Evolutionary conservation across 2,329 filamentous ascomycete genomes (phyloP), one percentile per base, ranked within the genome.

Genomic region (Beauveria asiatica): DNA sequence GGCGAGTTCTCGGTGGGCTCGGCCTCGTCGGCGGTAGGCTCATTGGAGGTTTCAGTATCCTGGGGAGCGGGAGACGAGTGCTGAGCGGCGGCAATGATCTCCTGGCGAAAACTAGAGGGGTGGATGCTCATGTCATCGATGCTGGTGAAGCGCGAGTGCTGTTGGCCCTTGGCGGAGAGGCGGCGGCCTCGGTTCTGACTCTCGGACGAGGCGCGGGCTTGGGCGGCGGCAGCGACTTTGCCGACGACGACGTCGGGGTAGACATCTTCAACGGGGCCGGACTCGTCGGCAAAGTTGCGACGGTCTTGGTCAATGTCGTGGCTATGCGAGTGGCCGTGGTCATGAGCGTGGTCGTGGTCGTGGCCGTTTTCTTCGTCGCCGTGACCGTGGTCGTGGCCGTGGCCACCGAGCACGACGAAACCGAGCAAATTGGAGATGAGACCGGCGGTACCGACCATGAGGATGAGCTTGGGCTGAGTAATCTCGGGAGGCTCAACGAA

Each of bases 401-500:
- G 93, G 60, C 96, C 93, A 66, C 96, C 94, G 68, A 99, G 90
- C 37, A 99, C 85, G 60, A 93, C 83, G 64, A 99, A 87, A 2
- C 94, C 94, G 53, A 93, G 77, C 21, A 97, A 82, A 70, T 99
- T 99, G 37, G 92, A 97, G 8, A 86, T 80, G 16, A 99, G 82
- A 56, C 94, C 94, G 61, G 90, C 81, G 63, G 83, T 92, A 45
- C 94, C 94, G 56, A 99, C 94, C 64, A 94, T 87, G 62, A 96
- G 84, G 65, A 99, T 92, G 42, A 99, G 81, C 67, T 88, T 83
- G 1, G 94, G 92, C 68, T 96, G 90, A 55, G 80, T 80, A 69
- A 99, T 92, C 70, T 89, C 85, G 68, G 93, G 92, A 8, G 92
- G 92, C 68, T 97, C 91, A 70, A 97, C 82, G 67, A 99, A 89